Evolutionary conservation across 129 eudicot genomes (phyloP).

Genomic region (Artemisia tridentata): DNA sequence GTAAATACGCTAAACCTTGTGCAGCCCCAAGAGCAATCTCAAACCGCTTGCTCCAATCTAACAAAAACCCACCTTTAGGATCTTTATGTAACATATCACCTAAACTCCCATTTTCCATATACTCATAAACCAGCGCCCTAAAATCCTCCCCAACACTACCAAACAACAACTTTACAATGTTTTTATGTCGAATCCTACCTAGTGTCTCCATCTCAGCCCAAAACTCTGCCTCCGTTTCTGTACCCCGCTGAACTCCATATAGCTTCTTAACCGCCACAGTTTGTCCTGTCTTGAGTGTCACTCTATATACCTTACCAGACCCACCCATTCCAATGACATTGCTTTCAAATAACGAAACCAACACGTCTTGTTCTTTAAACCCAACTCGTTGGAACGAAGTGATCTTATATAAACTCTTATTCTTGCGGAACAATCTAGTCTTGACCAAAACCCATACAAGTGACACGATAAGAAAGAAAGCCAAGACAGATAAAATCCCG

Average conservation of each 20-base stretch:
- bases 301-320: constrained; percentile 65
- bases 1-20: constrained; percentile 83
- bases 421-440: constrained; percentile 19
- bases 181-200: constrained; percentile 66
- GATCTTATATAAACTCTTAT: constrained; percentile 41
- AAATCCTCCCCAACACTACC: constrained; percentile 63
- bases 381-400: constrained; percentile 58
- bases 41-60: constrained; percentile 74
- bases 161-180: constrained; percentile 66
- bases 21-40: constrained; percentile 81
- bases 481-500: constrained; percentile 32
- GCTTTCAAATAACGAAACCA: constrained; percentile 40
- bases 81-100: constrained; percentile 74
- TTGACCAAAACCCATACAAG: constrained; percentile 44
- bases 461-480: constrained; percentile 43
- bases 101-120: constrained; percentile 82
- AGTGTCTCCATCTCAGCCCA: constrained; percentile 68
- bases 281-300: constrained; percentile 53
- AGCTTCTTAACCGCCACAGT: constrained; percentile 71
- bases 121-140: constrained; percentile 72
- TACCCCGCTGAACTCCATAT: constrained; percentile 34
- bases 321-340: constrained; percentile 69
- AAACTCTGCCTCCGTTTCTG: constrained; percentile 58
- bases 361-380: constrained; percentile 51
- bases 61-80: constrained; percentile 49